Percentiles rank a stretch among this genome's conserved stretches.
phyloP scores from a whole-genome alignment of 1,284 basidiomycete species.

The Microbotryum violaceum region DNA sequence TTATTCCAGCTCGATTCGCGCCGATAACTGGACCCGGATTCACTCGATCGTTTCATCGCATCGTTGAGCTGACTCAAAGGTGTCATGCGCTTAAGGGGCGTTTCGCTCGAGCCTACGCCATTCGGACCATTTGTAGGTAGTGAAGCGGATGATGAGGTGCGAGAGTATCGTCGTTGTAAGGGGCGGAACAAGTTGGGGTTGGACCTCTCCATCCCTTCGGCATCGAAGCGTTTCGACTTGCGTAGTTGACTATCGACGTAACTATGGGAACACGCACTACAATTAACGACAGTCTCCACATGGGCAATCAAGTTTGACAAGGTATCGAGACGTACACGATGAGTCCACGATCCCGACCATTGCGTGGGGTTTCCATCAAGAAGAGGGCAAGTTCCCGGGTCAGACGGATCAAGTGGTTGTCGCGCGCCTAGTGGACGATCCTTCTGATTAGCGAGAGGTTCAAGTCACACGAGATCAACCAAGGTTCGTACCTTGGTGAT shows the following conservation, averaged over 20 bases:
- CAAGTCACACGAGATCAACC: no score
- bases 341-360: constrained; percentile 55
- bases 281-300: no score
- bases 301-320: no score
- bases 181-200: constrained; percentile 84
- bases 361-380: constrained; percentile 70
- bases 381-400: constrained; percentile 92
- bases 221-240: constrained; percentile 87
- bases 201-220: constrained; percentile 72
- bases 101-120: not conserved
- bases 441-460: no score
- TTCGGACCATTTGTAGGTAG: constrained; percentile 5
- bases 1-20: not conserved
- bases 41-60: constrained; percentile 22
- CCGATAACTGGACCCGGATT: constrained; percentile 1
- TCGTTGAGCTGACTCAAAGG: constrained; percentile 25
- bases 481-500: constrained; percentile 63
- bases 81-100: constrained; percentile 13
- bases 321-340: constrained; percentile 54
- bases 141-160: constrained; percentile 27
- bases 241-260: constrained; percentile 96
- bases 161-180: constrained; percentile 53
- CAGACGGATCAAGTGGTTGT: constrained; percentile 90
- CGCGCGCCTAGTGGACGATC: constrained; percentile 53
- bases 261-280: constrained; percentile 41